Evolutionary conservation across 1,139 yeast genomes (phyloP), one percentile per base, ranked within the genome.

Genomic region (Tardiomyces depauwii): DNA sequence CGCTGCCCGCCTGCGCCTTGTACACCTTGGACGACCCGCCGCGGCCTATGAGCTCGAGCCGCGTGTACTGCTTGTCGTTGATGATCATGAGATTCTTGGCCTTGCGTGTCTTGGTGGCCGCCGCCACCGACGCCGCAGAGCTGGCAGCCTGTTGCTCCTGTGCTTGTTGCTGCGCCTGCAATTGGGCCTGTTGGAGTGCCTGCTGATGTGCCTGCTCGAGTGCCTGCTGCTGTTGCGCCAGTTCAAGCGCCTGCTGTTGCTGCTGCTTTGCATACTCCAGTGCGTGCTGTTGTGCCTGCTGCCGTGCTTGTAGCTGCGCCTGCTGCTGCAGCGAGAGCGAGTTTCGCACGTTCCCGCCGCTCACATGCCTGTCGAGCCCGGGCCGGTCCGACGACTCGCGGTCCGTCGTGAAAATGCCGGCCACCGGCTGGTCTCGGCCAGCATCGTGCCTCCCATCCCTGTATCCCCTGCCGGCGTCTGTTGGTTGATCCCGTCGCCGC

Each of bases 21-120:
- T 82, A 91, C 16, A 91, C 98, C 58, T 83, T 86, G 0, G 97
- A 88, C 0, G 96, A 77, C 0, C 98, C 98, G 32, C 98, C 98
- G 57, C 83, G 74, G 13, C 98, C 98, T 16, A 91, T 64, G 18
- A 85, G 68, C 56, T 87, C 96, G 19, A 86, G 66, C 48, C 82
- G 76, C 55, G 83, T 93, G 59, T 86, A 89, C 40, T 73, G 74
- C 41, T 72, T 71, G 2, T 77, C 80, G 60, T 87, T 85, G 1
- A 80, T 73, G 3, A 61, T 56, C 36, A 67, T 55, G n/a, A 13
- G 36, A 10, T 30, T 30, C 36, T 30, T 30, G 16, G 36, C 36
- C 11, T 30, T 30, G 36, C 36, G 36, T 10, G 36, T 30, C 36
- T 30, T 30, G 4, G 36, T 30, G 10, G 36, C 36, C 5, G 36